Conservation (phyloP, 2,329 filamentous ascomycete genomes). For the Aspergillus fumigatus region DNA sequence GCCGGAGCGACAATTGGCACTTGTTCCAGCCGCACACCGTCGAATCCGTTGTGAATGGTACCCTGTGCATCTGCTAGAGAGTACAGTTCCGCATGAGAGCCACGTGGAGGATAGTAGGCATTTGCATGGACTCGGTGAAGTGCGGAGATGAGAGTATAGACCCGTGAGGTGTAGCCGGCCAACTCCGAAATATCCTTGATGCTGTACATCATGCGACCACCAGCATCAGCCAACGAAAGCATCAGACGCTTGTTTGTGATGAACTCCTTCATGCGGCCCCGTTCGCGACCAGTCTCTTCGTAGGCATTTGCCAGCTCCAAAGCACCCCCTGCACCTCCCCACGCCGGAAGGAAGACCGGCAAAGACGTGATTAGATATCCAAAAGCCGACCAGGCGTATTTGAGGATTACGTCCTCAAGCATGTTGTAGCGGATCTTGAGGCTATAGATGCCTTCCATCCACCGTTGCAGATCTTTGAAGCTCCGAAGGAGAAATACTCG, state of each 20-base stretch:
- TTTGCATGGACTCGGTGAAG: conserved; percentile 89
- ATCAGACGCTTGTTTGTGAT: conserved; percentile 99
- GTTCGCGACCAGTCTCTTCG: conserved; percentile 53
- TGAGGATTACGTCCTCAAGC: conserved; percentile 94
- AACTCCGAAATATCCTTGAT: conserved; percentile 97
- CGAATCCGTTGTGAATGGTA: conserved; percentile 89
- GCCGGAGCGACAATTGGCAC: conserved; percentile 88
- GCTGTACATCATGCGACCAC: conserved; percentile 98
- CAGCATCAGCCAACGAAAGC: conserved; percentile 93
- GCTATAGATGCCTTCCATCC: conserved; percentile 98
- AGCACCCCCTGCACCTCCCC: conserved; percentile 77
- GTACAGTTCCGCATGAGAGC: conserved; percentile 70
- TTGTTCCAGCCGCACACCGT: conserved; percentile 87
- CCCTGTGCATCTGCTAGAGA: conserved; percentile 89
- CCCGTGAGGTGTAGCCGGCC: conserved; percentile 90
- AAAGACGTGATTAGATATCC: conserved; percentile 91
- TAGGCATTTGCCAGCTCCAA: conserved; percentile 55
- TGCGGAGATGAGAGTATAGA: conserved; percentile 92
- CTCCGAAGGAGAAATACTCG: conserved; percentile 87
- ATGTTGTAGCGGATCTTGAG: conserved; percentile 99
- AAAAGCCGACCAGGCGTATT: conserved; percentile 98
- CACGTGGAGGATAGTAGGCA: conserved; percentile 70
- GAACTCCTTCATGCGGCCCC: conserved; percentile 93
- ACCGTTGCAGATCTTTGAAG: conserved; percentile 86
- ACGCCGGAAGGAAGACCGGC: conserved; percentile 88